phyloP scores from a whole-genome alignment of 805 yeast genomes.

The Millerozyma acaciae region DNA sequence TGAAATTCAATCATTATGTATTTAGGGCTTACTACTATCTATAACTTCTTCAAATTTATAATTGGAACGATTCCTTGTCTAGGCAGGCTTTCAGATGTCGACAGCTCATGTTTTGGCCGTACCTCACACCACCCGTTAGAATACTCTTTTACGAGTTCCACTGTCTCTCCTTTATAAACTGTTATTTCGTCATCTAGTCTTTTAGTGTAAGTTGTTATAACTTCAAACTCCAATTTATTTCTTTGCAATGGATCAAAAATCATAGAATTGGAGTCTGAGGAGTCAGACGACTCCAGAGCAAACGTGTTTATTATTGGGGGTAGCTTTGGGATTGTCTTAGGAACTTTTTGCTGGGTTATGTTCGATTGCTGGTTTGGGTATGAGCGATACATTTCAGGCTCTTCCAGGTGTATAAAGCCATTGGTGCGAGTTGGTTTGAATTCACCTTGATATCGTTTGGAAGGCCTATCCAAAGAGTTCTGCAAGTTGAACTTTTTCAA shows the following conservation, averaged over 20 bases:
- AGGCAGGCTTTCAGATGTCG: background rate
- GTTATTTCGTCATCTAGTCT: slow-evolving; percentile 32
- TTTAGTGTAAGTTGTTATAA: slow-evolving; percentile 23
- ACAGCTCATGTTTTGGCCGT: slow-evolving; percentile 6
- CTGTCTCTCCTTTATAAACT: slow-evolving; percentile 28
- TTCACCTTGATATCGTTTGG: background rate
- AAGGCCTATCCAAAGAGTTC: slow-evolving; percentile 9
- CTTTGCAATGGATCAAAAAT: slow-evolving; percentile 1
- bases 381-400: slow-evolving; percentile 4
- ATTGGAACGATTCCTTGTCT: slow-evolving; percentile 33
- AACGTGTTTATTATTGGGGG: slow-evolving; percentile 10
- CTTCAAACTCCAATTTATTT: slow-evolving; percentile 13
- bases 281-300: slow-evolving; percentile 4
- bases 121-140: slow-evolving; percentile 41
- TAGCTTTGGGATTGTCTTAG: slow-evolving; percentile 17
- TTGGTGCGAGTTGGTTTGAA: slow-evolving; percentile 1
- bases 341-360: slow-evolving; percentile 3
- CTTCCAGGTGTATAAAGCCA: slow-evolving; percentile 3
- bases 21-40: too few relatives aligned
- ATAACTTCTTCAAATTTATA: slow-evolving; percentile 20
- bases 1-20: too few relatives aligned
- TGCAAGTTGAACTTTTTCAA: slow-evolving; percentile 30
- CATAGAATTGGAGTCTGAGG: background rate
- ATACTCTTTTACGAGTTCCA: slow-evolving; percentile 19
- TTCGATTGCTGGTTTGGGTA: slow-evolving; percentile 3